Evolutionary conservation across 768 basidiomycete genomes (phyloP).

Genomic region (Leccinellum luteum): DNA sequence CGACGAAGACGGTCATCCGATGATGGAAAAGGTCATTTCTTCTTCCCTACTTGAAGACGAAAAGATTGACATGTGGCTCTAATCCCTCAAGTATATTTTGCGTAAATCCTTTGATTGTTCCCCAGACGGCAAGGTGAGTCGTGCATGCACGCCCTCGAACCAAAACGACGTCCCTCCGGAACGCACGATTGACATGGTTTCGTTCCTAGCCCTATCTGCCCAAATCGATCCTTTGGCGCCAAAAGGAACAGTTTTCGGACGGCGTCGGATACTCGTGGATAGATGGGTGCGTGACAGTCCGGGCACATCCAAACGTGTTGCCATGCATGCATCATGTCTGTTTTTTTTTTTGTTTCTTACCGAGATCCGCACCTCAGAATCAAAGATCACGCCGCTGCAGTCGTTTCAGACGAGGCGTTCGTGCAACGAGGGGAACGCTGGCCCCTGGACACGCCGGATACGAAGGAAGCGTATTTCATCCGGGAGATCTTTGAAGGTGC

Average conservation of each 20-base stretch:
- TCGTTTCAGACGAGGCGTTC: slow-evolving; percentile 82
- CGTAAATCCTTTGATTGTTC: slow-evolving; percentile 93
- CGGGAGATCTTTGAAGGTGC: slow-evolving; percentile 87
- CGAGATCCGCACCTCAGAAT: slow-evolving; percentile 50
- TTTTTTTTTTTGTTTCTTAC: not conserved
- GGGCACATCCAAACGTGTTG: not conserved
- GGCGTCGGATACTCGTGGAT: slow-evolving; percentile 99
- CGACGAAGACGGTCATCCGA: slow-evolving; percentile 85
- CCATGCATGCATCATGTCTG: not conserved
- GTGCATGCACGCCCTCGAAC: not conserved
- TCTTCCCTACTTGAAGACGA: slow-evolving; percentile 3
- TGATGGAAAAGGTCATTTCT: slow-evolving; percentile 85
- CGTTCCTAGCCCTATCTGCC: slow-evolving; percentile 81
- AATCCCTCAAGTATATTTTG: slow-evolving; percentile 70
- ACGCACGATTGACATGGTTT: not conserved
- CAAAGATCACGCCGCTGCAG: slow-evolving; percentile 77
- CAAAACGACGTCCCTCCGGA: too few relatives aligned
- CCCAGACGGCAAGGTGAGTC: slow-evolving; percentile 67
- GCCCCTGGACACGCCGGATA: slow-evolving; percentile 80
- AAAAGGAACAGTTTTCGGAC: slow-evolving; percentile 99
- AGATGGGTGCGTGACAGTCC: slow-evolving; percentile 62
- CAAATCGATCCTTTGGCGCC: slow-evolving; percentile 92
- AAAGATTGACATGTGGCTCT: slow-evolving; percentile 3
- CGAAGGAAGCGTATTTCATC: slow-evolving; percentile 95
- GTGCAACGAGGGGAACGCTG: slow-evolving; percentile 71